Base-by-base conservation (phyloP, 2,329 filamentous ascomycete species). In the Akanthomyces uredinophilus region DNA sequence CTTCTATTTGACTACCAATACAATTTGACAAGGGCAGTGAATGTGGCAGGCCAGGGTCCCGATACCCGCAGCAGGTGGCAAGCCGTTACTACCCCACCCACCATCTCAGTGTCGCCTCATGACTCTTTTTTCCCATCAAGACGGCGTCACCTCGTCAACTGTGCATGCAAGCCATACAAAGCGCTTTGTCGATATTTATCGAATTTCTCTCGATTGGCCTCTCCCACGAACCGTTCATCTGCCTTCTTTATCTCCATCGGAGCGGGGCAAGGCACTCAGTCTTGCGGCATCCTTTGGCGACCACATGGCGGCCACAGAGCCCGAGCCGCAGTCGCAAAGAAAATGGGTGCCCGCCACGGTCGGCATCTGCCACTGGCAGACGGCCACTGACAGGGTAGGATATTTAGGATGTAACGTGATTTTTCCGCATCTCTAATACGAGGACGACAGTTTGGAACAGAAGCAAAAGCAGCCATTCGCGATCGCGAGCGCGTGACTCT, bases 291-390 rank as follows among this genome's bases (percentile, higher is more conserved):
- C 43, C 27, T 32, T 22, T 3, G 6, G 20, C n/a, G 29, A 22
- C 55, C 44, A 49, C 47, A 61, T 61, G 59, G 59, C 59, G 51
- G 43, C 50, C 16, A 55, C 20, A 20, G 51, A 54, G 50, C 32
- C 50, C 10, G 46, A 54, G 37, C 24, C 49, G 20, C 59, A 47
- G 22, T 39, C 49, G 29, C 58, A 53, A 53, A 35, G 58, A 46
- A 46, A 11, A 39, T 61, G 59, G 47, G 60, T 47, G 27, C 60
- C 53, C 22, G 53, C 54, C 22, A 62, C 68, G 16, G 71, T 78
- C 39, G 75, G 76, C 43, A 69, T 65, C 64, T 77, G 75, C 65
- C 67, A 75, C 65, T 67, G 66, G 41, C 76, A 78, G 67, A 75
- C 73, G 20, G 72, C 71, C 32, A 67, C 65, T 6, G 73, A 77